Percentiles rank a stretch among this genome's conserved stretches.
These are phyloP conservation scores for Zea mays DNA, from an alignment of 176 grass and related monocot species.

Conservation along the genomic window Zm-B73-REFERENCE-NAM-5.0 NC_050097.1:219430501-219431000, in stretches of 20 bases:
- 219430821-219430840: background rate
- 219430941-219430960: background rate
- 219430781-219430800: conserved; percentile 13
- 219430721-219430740: background rate
- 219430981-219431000: background rate
- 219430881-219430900: background rate
- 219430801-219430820: conserved; percentile 8
- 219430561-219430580: conserved; percentile 40
- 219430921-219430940: background rate
- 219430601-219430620: background rate
- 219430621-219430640: background rate
- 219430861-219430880: background rate
- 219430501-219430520: conserved; percentile 32
- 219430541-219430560: conserved; percentile 93
- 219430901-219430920: background rate
- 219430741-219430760: background rate
- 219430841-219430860: background rate
- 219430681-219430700: background rate
- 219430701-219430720: conserved; percentile 9
- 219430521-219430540: conserved; percentile 98
- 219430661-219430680: conserved; percentile 4
- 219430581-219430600: background rate
- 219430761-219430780: conserved; percentile 7
- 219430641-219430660: conserved; percentile 19
- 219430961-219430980: background rate